phyloP scores from a whole-genome alignment of 164 flowering plant species.

The Sedum album region DNA sequence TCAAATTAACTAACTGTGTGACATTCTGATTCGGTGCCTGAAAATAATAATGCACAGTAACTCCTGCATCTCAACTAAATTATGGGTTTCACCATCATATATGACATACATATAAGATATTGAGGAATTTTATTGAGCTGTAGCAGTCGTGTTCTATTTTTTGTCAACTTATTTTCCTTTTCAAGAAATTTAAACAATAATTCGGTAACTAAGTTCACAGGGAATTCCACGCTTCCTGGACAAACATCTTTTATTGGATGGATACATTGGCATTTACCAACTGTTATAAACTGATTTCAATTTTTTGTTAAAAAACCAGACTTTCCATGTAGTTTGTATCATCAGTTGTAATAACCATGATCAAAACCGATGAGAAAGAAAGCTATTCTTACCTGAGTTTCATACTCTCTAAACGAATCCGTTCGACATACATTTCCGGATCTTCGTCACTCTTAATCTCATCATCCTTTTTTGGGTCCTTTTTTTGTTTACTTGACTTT shows the following conservation, averaged over 20 bases:
- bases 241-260: background rate
- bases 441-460: background rate
- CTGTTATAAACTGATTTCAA: background rate
- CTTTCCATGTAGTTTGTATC: background rate
- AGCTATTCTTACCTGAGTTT: slow-evolving; percentile 49
- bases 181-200: background rate
- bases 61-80: background rate
- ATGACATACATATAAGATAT: background rate
- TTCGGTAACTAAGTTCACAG: background rate
- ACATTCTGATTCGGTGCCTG: background rate
- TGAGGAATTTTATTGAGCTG: background rate
- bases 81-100: background rate
- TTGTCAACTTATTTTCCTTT: background rate
- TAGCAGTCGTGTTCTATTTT: background rate
- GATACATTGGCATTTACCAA: background rate
- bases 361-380: background rate
- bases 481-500: slow-evolving; percentile 28
- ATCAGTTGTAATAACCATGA: background rate
- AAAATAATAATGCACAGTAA: background rate
- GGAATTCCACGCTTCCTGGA: background rate
- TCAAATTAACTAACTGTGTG: background rate
- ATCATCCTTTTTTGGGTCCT: slow-evolving; percentile 48
- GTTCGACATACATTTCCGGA: slow-evolving; percentile 41
- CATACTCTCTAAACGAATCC: slow-evolving; percentile 78
- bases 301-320: background rate